Conservation (phyloP, 2,329 filamentous ascomycete species). For the Penicillium sp. region DNA sequence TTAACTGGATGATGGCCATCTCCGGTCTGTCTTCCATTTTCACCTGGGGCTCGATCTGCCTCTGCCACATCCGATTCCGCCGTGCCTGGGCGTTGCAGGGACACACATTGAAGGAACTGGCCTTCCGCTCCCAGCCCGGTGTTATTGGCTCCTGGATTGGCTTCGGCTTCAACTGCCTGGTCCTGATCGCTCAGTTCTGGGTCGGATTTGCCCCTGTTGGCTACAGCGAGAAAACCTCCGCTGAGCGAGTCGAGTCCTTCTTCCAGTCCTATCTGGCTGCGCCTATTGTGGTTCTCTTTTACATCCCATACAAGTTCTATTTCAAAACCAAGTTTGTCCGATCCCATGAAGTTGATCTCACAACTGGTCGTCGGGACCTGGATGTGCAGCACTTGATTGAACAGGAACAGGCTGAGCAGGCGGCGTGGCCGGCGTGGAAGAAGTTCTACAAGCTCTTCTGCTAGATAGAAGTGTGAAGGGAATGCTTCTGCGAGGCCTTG, state of each 20-base stretch:
- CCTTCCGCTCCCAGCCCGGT: constrained; percentile 80
- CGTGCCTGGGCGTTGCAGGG: constrained; percentile 73
- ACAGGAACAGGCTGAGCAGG: constrained; percentile 77
- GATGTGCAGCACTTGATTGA: constrained; percentile 78
- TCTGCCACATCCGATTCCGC: constrained; percentile 92
- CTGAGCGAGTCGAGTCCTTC: constrained; percentile 65
- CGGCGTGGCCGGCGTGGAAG: constrained; percentile 77
- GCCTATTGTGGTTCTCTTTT: constrained; percentile 63
- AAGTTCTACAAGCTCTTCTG: constrained; percentile 74
- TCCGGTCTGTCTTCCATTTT: constrained; percentile 75
- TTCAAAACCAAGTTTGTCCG: constrained; percentile 71
- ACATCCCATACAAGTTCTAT: constrained; percentile 74
- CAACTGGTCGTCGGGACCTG: constrained; percentile 82
- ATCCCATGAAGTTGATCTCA: constrained; percentile 78
- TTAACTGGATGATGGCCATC: constrained; percentile 79
- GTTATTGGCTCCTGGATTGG: constrained; percentile 80
- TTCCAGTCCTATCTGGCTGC: constrained; percentile 66
- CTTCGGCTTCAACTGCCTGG: constrained; percentile 72
- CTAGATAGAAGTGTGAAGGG: constrained; percentile 40
- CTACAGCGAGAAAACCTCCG: constrained; percentile 51
- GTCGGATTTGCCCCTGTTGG: constrained; percentile 77
- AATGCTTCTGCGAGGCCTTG: no score
- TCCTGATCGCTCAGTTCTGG: constrained; percentile 87
- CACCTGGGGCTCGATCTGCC: constrained; percentile 81
- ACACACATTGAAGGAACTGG: constrained; percentile 73